Conservation (phyloP, 495 filamentous ascomycete genomes). For the Poronia punctata region DNA sequence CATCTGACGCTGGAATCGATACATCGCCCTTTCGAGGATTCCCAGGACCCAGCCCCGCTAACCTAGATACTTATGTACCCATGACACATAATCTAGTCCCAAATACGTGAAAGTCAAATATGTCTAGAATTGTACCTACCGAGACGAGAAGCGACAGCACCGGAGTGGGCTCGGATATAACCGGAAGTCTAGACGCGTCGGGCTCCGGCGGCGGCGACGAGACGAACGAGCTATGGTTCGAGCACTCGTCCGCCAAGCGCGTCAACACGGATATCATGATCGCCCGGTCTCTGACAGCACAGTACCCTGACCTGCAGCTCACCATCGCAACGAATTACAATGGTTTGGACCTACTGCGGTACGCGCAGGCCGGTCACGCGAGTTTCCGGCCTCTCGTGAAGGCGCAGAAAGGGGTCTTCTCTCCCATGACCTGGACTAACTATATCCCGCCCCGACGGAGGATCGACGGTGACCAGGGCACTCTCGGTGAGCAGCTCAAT, state of each 20-base stretch:
- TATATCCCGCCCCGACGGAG: constrained; percentile 47
- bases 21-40: too few relatives aligned
- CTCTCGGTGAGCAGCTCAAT: constrained; percentile 31
- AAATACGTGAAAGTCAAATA: too few relatives aligned
- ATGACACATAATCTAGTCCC: too few relatives aligned
- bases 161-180: background rate
- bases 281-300: constrained; percentile 36
- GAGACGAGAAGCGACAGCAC: too few relatives aligned
- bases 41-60: too few relatives aligned
- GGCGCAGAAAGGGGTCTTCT: constrained; percentile 17
- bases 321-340: constrained; percentile 28
- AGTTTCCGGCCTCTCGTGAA: constrained; percentile 25
- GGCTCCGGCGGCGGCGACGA: constrained; percentile 10
- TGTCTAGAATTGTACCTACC: too few relatives aligned
- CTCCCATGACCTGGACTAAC: constrained; percentile 32
- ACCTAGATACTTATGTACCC: too few relatives aligned
- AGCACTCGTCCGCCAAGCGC: constrained; percentile 40
- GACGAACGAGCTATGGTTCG: constrained; percentile 26
- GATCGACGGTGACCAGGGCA: constrained; percentile 40
- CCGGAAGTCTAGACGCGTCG: too few relatives aligned
- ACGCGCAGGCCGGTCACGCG: constrained; percentile 43
- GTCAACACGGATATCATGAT: constrained; percentile 48
- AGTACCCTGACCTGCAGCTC: constrained; percentile 46
- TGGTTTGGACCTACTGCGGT: constrained; percentile 41
- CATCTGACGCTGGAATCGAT: too few relatives aligned